Percentiles rank a stretch among this genome's conserved stretches.
These are phyloP conservation scores for Parathielavia appendiculata DNA, from an alignment of 495 filamentous ascomycete genomes.

Conservation along the genomic window DNA sequence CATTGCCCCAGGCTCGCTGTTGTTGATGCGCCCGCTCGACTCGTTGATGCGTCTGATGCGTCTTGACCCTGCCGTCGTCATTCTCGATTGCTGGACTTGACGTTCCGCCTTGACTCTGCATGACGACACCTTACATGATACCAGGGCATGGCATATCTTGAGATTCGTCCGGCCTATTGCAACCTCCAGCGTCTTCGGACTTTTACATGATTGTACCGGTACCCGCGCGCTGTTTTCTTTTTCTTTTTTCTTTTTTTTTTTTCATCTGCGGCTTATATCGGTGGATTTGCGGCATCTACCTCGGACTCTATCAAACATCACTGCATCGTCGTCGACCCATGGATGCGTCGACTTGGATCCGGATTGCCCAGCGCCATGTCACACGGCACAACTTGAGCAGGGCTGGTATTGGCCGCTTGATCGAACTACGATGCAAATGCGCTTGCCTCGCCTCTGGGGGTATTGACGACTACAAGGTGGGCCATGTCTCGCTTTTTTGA, in stretches of 20 bases:
- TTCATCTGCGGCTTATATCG: background rate
- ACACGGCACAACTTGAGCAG: background rate
- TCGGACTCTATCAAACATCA: background rate
- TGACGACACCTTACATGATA: slow-evolving; percentile 18
- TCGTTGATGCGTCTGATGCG: slow-evolving; percentile 25
- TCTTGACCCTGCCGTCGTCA: slow-evolving; percentile 22
- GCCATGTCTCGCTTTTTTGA: slow-evolving; percentile 15
- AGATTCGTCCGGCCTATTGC: slow-evolving; percentile 9
- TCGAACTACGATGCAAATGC: slow-evolving; percentile 1
- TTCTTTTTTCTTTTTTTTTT: slow-evolving; percentile 2
- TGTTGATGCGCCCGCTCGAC: slow-evolving; percentile 26
- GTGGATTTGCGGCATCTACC: slow-evolving; percentile 12
- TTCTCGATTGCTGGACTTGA: slow-evolving; percentile 16
- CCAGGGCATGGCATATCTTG: slow-evolving; percentile 16
- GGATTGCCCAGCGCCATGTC: background rate
- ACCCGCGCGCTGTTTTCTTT: slow-evolving; percentile 2
- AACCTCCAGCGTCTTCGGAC: slow-evolving; percentile 1
- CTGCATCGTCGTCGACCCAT: background rate
- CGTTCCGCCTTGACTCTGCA: slow-evolving; percentile 17
- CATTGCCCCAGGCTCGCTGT: slow-evolving; percentile 23
- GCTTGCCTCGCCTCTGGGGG: background rate
- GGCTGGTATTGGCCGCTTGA: slow-evolving; percentile 8
- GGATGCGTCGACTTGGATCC: background rate
- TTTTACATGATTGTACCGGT: slow-evolving; percentile 25
- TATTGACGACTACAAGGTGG: slow-evolving; percentile 4